Evolutionary conservation across 495 filamentous ascomycete species (phyloP), one percentile per base, ranked within the genome.

Genomic region (Xylaria castorea): DNA sequence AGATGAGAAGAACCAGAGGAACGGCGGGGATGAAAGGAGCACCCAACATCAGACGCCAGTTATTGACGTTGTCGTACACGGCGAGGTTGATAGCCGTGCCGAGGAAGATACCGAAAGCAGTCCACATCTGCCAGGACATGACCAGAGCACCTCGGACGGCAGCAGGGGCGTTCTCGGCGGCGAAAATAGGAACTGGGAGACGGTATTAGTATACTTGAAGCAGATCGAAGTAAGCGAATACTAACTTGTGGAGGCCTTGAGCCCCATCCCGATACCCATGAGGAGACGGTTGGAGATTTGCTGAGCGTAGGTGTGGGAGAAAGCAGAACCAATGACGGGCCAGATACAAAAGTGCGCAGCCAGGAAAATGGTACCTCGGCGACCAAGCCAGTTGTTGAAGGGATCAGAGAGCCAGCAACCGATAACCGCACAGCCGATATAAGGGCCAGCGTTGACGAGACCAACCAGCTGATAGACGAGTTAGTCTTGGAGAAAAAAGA

Each of bases 71-170:
- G 71, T 84, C 74, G 69, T 75, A 83, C 27, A 95, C 89, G 1
- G 88, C 89, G 32, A 97, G 81, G 74, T 95, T 94, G 48, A 92
- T 88, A 63, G 85, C 88, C 1, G 87, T 89, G 20, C 93, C 93
- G 8, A 93, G 81, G 74, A 93, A 88, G 75, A 94, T 93, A 50
- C 92, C 92, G 71, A 94, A 94, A 2, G 92, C 93, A 9, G 92
- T 94, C 92, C 92, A 94, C 79, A 94, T 84, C 75, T 97, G 93
- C 93, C 92, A 95, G 20, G 83, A 87, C 93, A 97, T 95, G 48
- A 93, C 91, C n/a, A 97, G 81, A 9, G 88, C 92, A 60, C 93
- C 93, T 74, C 93, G 87, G 66, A 97, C 91, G 27, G 83, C 78
- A 20, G 93, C 90, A 0, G 93, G 93, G 14, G 87, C 84, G 78